Evolutionary conservation across 2,329 filamentous ascomycete species (phyloP), one percentile per base, ranked within the genome.

Genomic region (Botrytis aclada): DNA sequence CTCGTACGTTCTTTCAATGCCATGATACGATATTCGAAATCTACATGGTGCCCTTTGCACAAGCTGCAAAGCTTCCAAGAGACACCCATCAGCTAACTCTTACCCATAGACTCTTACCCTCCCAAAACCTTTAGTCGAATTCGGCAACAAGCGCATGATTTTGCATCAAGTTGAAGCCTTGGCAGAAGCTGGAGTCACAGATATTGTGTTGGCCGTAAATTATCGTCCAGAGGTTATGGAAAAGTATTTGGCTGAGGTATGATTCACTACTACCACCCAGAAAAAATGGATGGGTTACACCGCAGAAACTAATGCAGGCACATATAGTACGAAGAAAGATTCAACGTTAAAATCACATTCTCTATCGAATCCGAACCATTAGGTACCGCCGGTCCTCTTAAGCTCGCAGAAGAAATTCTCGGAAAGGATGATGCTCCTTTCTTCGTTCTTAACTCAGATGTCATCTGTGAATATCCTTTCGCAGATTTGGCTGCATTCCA

Each of bases 111-210:
- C 95, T 80, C 90, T 99, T 82, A 98, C 96, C 69, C 93, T 98
- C 78, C 95, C 95, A 75, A 99, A 98, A 85, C 95, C 96, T 77
- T 89, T 99, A 78, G 96, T 99, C 81, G 95, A 99, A 86, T 99
- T 99, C 82, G 94, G 90, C 82, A 99, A 99, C 89, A 95, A 96
- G 86, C 96, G 95, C 82, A 99, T 99, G 95, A 98, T 99, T 84
- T 88, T 97, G 81, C 95, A 98, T 85, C 95, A 99, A 85, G 93
- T 99, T 80, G 94, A 98, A 86, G 94, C 94, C 77, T 89, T 99
- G 78, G 95, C 96, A 78, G 92, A 91, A 74, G 95, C 94, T 74
- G 95, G 95, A 83, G 96, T 98, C 77, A 98, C 94, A 75, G 95
- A 98, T 85, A 97, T 99, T 81, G 95, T 99, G 72, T 90, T 99